A percentile compares a stretch with the other conserved stretches of the same genome.
Conservation (phyloP, 768 basidiomycete species). For the Podaxis pistillaris region DNA sequence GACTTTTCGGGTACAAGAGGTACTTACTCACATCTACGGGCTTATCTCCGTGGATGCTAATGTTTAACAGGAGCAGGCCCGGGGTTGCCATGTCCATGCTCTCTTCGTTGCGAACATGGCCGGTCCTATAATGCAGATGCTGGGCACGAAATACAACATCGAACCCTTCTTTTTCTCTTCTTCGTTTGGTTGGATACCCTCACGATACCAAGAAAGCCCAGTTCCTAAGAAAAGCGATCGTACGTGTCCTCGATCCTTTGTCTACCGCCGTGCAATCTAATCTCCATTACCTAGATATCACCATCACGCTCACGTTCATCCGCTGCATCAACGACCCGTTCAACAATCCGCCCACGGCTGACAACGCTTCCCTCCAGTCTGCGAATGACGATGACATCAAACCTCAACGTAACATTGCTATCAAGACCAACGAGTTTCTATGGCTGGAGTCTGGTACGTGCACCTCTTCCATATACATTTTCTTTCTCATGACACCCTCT, state of each 20-base stretch:
- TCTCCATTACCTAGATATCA: conserved; percentile 38
- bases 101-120: conserved; percentile 50
- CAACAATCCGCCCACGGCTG: not conserved
- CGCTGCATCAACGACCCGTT: conserved; percentile 26
- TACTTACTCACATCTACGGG: conserved; percentile 10
- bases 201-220: conserved; percentile 55
- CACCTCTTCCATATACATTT: not conserved
- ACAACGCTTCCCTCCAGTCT: not conserved
- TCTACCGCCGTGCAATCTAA: conserved; percentile 28
- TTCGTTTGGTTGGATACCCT: conserved; percentile 66
- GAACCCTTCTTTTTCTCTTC: conserved; percentile 72
- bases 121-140: conserved; percentile 47
- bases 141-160: conserved; percentile 52
- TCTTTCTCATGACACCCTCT: not conserved
- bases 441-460: conserved; percentile 2
- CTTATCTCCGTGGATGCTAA: conserved; percentile 1
- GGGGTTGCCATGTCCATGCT: conserved; percentile 40
- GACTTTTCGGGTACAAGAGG: conserved; percentile 25
- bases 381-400: not conserved
- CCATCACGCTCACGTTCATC: conserved; percentile 47
- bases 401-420: not conserved
- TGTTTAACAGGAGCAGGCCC: not conserved
- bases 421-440: conserved; percentile 12
- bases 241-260: conserved; percentile 50
- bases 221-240: conserved; percentile 45